Percentiles rank a stretch among this genome's conserved stretches.
phyloP scores from a whole-genome alignment of 108 stramenopile genomes.

The Nitzschia palea region DNA sequence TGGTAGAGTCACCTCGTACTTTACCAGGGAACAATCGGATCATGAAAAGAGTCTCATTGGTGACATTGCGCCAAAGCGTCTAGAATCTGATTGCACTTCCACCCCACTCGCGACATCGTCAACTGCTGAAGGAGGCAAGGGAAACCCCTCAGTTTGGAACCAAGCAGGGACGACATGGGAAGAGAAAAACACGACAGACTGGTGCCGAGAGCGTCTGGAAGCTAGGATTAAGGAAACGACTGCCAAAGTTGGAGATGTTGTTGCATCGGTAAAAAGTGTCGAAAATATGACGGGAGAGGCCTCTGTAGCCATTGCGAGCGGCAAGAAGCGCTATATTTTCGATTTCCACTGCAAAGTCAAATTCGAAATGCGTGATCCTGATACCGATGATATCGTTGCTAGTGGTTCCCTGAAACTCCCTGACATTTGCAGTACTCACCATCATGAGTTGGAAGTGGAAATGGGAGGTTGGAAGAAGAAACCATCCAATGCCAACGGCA shows the following conservation, averaged over 20 bases:
- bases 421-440: conserved; percentile 74
- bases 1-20: conserved; percentile 93
- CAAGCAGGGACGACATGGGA: conserved; percentile 91
- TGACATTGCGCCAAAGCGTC: conserved; percentile 87
- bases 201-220: conserved; percentile 62
- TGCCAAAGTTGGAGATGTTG: conserved; percentile 24
- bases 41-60: conserved; percentile 85
- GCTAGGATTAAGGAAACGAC: conserved; percentile 49
- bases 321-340: conserved; percentile 94
- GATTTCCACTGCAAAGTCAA: conserved; percentile 74
- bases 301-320: conserved; percentile 86
- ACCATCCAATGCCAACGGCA: conserved; percentile 26
- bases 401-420: conserved; percentile 67
- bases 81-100: conserved; percentile 38
- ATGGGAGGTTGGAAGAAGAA: conserved; percentile 61
- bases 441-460: conserved; percentile 73
- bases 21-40: conserved; percentile 89
- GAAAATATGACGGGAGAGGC: conserved; percentile 89
- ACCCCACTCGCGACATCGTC: conserved; percentile 10
- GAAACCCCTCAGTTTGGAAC: conserved; percentile 77
- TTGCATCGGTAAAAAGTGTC: conserved; percentile 52
- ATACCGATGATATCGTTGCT: conserved; percentile 52
- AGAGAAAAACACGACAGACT: conserved; percentile 85
- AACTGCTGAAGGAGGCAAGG: conserved; percentile 2
- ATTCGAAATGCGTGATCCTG: conserved; percentile 63